Evolutionary conservation across 2,329 filamentous ascomycete species (phyloP).

Genomic region (Neonectria coccinea): DNA sequence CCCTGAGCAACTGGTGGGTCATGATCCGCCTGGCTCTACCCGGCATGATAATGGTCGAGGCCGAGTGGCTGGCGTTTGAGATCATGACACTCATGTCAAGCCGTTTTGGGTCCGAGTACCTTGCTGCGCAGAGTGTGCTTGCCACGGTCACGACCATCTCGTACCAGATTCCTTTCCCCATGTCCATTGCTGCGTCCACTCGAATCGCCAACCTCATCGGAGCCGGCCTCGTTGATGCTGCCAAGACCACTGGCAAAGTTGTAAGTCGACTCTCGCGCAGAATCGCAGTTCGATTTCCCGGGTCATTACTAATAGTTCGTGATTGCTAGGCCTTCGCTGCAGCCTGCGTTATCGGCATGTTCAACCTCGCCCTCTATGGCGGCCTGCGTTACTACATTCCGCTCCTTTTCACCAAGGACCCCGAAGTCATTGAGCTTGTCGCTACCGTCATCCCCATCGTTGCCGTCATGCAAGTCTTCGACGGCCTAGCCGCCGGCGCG

Average conservation of each 20-base stretch:
- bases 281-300: neutral
- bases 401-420: slow-evolving; percentile 80
- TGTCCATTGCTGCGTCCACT: slow-evolving; percentile 89
- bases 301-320: slow-evolving; percentile 14
- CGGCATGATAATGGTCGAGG: slow-evolving; percentile 92
- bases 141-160: slow-evolving; percentile 82
- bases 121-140: slow-evolving; percentile 90
- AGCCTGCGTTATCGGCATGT: slow-evolving; percentile 77
- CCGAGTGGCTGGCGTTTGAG: slow-evolving; percentile 94
- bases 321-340: slow-evolving; percentile 67
- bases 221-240: slow-evolving; percentile 82
- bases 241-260: slow-evolving; percentile 83
- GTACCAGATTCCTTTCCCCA: slow-evolving; percentile 92
- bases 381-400: slow-evolving; percentile 79
- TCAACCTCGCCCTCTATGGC: slow-evolving; percentile 80
- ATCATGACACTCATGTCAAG: slow-evolving; percentile 86
- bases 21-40: slow-evolving; percentile 92
- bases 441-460: slow-evolving; percentile 80
- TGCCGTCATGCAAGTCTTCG: slow-evolving; percentile 90
- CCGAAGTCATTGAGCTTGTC: slow-evolving; percentile 75
- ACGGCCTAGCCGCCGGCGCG: slow-evolving; percentile 81
- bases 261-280: slow-evolving; percentile 54
- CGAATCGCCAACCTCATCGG: slow-evolving; percentile 93
- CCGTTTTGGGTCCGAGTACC: slow-evolving; percentile 80
- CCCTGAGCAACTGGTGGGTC: slow-evolving; percentile 78